Conservation (phyloP, 768 basidiomycete species). For the Nidularia sp. region DNA sequence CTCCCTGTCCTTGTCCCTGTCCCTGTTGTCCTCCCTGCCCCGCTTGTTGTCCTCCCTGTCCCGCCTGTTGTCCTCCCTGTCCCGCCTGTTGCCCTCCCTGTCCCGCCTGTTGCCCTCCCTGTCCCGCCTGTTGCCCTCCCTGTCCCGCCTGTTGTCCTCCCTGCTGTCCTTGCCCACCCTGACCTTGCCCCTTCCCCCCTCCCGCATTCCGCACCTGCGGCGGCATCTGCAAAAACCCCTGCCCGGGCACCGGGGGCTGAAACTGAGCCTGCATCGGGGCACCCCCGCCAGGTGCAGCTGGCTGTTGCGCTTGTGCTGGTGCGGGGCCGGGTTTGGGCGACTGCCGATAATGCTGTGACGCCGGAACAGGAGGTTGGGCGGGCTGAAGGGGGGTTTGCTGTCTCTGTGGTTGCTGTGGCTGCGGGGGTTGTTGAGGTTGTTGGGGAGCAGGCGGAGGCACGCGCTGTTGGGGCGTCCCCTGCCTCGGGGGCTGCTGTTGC, state of each 20-base stretch:
- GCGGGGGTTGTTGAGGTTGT: constrained; percentile 5
- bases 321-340: not conserved
- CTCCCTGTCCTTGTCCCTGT: constrained; percentile 9
- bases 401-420: constrained; percentile 13
- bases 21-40: constrained; percentile 11
- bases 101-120: constrained; percentile 20
- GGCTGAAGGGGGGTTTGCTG: constrained; percentile 12
- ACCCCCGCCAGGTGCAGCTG: too few relatives aligned
- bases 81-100: constrained; percentile 18
- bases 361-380: constrained; percentile 3
- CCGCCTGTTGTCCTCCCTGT: constrained; percentile 10
- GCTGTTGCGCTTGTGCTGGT: too few relatives aligned
- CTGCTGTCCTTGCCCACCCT: constrained; percentile 1
- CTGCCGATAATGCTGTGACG: not conserved
- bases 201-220: too few relatives aligned
- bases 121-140: constrained; percentile 6
- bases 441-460: not conserved
- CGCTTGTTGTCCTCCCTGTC: constrained; percentile 4
- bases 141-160: constrained; percentile 9
- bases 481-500: constrained; percentile 8
- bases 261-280: not conserved
- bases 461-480: constrained; percentile 5
- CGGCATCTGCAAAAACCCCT: too few relatives aligned
- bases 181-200: not conserved
- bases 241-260: not conserved